A percentile compares a stretch with the other conserved stretches of the same genome.
These are phyloP conservation scores for Meredithiella fracta DNA, from an alignment of 2,329 filamentous ascomycete species.

Conservation along the genomic window DNA sequence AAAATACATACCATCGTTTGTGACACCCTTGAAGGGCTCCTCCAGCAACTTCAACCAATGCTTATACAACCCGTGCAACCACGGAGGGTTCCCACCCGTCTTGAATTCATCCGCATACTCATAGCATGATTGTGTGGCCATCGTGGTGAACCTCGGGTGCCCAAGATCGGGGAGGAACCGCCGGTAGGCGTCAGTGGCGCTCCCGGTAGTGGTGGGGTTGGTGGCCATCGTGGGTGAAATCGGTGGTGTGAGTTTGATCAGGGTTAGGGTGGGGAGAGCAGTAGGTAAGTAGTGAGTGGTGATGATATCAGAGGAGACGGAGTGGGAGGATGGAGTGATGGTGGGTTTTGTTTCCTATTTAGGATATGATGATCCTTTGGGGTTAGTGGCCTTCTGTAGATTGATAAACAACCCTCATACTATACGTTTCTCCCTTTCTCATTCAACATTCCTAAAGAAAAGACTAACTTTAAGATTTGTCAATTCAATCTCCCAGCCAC, in stretches of 20 bases:
- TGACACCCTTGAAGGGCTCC: constrained; percentile 57
- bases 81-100: constrained; percentile 42
- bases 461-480: too few species aligned
- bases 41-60: constrained; percentile 42
- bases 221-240: not conserved
- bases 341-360: too few species aligned
- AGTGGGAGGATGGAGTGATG: too few species aligned
- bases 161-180: constrained; percentile 39
- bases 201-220: not conserved
- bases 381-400: not conserved
- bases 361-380: not conserved
- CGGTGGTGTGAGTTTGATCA: not conserved
- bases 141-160: constrained; percentile 43
- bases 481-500: too few species aligned
- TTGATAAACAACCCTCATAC: not conserved
- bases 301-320: too few species aligned
- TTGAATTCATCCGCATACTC: constrained; percentile 47
- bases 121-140: constrained; percentile 45
- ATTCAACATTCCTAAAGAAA: too few species aligned
- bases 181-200: constrained; percentile 13
- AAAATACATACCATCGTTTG: constrained; percentile 39
- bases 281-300: not conserved
- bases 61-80: constrained; percentile 44
- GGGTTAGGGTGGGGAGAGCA: not conserved
- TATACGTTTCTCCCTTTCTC: too few species aligned